phyloP scores from a whole-genome alignment of 768 basidiomycete genomes.

The Psilocybe azurescens region DNA sequence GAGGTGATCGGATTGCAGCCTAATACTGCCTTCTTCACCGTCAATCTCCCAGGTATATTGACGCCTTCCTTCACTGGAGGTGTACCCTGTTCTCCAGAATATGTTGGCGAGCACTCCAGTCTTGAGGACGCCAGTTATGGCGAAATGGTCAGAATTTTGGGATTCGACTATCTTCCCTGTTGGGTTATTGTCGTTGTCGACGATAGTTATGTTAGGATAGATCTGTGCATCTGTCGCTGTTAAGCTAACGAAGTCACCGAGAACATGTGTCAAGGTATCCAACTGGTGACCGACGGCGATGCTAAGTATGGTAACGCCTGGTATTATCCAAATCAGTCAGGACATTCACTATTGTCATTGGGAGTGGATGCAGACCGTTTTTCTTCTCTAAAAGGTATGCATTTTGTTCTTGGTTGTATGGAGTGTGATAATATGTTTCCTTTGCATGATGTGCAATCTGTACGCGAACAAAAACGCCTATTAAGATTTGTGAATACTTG shows the following conservation, averaged over 20 bases:
- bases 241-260: conserved; percentile 38
- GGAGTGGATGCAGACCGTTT: background rate
- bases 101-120: conserved; percentile 35
- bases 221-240: conserved; percentile 29
- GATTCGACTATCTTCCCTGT: conserved; percentile 26
- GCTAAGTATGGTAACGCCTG: conserved; percentile 1
- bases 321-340: background rate
- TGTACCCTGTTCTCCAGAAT: conserved; percentile 29
- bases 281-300: conserved; percentile 32
- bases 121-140: conserved; percentile 33
- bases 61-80: conserved; percentile 25
- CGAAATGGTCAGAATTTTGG: conserved; percentile 30
- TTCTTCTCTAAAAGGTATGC: background rate
- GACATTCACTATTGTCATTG: background rate
- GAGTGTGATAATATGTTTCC: background rate
- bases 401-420: background rate
- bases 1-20: conserved; percentile 13
- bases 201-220: conserved; percentile 22
- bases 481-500: background rate
- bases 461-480: background rate
- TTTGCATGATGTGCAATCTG: conserved; percentile 1
- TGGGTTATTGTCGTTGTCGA: conserved; percentile 27
- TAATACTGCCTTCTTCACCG: conserved; percentile 35
- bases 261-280: conserved; percentile 30
- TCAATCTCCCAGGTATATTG: conserved; percentile 39